Conservation (phyloP, 176 grass and related monocot species). For the Sorghum bicolor region Sorghum_bicolor_NCBIv3 NC_012870.2:78450501-78451000, state of each 20-base stretch:
- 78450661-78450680: neutral
- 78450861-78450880: neutral
- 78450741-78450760: constrained; percentile 29
- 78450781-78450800: constrained; percentile 1
- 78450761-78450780: neutral
- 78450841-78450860: neutral
- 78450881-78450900: constrained; percentile 31
- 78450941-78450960: constrained; percentile 66
- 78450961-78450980: constrained; percentile 57
- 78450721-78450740: constrained; percentile 25
- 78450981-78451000: constrained; percentile 41
- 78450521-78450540: neutral
- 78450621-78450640: neutral
- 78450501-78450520: neutral
- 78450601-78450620: neutral
- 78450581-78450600: neutral
- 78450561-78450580: constrained; percentile 1
- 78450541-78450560: neutral
- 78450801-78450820: neutral
- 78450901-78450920: constrained; percentile 19
- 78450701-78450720: constrained; percentile 6
- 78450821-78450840: neutral
- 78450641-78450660: neutral
- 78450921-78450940: constrained; percentile 38
- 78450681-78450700: neutral